A percentile compares a stretch with the other conserved stretches of the same genome.
Conservation (phyloP, 179 eudicot species). For the Actinidia chinensis region DNA sequence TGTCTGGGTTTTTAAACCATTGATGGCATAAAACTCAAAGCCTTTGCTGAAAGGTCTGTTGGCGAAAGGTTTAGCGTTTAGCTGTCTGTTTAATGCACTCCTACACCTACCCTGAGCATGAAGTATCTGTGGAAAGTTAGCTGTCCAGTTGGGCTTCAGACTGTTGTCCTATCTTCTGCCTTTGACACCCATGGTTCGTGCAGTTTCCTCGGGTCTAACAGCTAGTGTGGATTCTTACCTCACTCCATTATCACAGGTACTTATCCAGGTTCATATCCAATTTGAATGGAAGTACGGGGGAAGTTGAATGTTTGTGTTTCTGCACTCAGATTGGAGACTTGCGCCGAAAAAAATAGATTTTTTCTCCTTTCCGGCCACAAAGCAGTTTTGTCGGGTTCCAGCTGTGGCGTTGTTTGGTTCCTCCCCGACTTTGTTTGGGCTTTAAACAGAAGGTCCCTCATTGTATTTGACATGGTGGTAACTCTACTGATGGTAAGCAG, state of each 20-base stretch:
- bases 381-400: constrained; percentile 97
- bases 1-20: constrained; percentile 64
- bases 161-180: constrained; percentile 95
- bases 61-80: constrained; percentile 72
- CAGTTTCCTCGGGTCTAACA: constrained; percentile 93
- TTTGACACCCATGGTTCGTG: constrained; percentile 96
- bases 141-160: constrained; percentile 76
- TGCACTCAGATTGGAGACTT: constrained; percentile 97
- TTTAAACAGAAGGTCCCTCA: constrained; percentile 85
- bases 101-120: constrained; percentile 88
- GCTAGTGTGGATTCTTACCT: constrained; percentile 97
- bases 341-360: constrained; percentile 96
- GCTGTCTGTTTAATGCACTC: constrained; percentile 95
- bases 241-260: constrained; percentile 86
- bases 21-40: constrained; percentile 59
- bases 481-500: constrained; percentile 98
- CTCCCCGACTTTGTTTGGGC: constrained; percentile 82
- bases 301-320: constrained; percentile 84
- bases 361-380: constrained; percentile 98
- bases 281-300: constrained; percentile 74
- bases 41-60: constrained; percentile 64
- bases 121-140: constrained; percentile 65
- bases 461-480: constrained; percentile 99
- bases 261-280: constrained; percentile 84
- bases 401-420: constrained; percentile 98